phyloP scores from a whole-genome alignment of 768 basidiomycete genomes.

The Suillus discolor region DNA sequence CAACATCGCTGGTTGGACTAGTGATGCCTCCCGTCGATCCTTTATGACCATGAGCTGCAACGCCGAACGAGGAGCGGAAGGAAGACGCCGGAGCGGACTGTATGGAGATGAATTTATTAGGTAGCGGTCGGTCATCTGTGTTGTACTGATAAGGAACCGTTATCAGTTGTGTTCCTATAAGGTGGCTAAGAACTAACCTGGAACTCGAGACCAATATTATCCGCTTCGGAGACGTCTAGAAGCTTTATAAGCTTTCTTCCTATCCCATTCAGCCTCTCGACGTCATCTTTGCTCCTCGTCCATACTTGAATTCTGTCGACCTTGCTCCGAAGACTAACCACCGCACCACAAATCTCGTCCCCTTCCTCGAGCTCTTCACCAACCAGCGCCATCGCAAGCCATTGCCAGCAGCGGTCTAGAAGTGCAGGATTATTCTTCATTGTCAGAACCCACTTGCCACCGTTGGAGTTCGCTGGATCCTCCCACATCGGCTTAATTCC shows the following conservation, averaged over 20 bases:
- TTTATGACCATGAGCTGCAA: slow-evolving; percentile 26
- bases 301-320: slow-evolving; percentile 92
- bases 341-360: slow-evolving; percentile 82
- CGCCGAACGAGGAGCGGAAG: slow-evolving; percentile 67
- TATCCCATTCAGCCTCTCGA: slow-evolving; percentile 81
- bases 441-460: slow-evolving; percentile 94
- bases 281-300: slow-evolving; percentile 85
- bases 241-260: slow-evolving; percentile 82
- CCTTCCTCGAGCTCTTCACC: slow-evolving; percentile 72
- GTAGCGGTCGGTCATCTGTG: slow-evolving; percentile 81
- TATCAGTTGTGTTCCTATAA: slow-evolving; percentile 2
- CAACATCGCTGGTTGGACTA: slow-evolving; percentile 27
- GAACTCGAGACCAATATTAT: slow-evolving; percentile 87
- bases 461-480: slow-evolving; percentile 87
- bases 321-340: slow-evolving; percentile 84
- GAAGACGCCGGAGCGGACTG: slow-evolving; percentile 68
- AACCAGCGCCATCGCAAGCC: slow-evolving; percentile 89
- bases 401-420: slow-evolving; percentile 87
- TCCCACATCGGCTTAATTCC: slow-evolving; percentile 99
- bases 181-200: slow-evolving; percentile 54
- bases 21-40: slow-evolving; percentile 19
- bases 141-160: slow-evolving; percentile 57
- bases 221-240: slow-evolving; percentile 81
- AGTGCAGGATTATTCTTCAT: slow-evolving; percentile 82
- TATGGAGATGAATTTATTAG: slow-evolving; percentile 82